Conservation (phyloP, 495 filamentous ascomycete species). For the Saxophila tyrrhenica region DNA sequence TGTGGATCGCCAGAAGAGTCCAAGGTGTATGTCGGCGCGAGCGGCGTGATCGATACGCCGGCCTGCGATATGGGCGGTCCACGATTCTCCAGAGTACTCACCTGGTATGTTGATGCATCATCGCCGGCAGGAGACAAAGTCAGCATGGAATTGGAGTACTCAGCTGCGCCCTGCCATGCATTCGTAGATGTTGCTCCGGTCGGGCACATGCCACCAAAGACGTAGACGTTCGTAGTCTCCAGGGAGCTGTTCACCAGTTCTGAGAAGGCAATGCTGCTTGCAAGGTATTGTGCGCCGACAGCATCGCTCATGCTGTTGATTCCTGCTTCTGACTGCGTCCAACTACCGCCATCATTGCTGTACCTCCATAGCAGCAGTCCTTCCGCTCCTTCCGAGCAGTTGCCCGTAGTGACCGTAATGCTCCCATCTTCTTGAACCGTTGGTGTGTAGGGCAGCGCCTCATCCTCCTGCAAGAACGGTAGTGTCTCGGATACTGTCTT, state of each 20-base stretch:
- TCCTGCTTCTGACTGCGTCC: conserved; percentile 15
- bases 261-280: conserved; percentile 56
- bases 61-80: conserved; percentile 68
- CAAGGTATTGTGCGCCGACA: conserved; percentile 54
- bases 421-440: conserved; percentile 52
- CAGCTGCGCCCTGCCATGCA: conserved; percentile 50
- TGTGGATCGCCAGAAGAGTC: conserved; percentile 25
- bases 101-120: conserved; percentile 26
- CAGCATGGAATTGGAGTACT: conserved; percentile 70
- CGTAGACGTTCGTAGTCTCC: conserved; percentile 44
- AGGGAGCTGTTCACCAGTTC: conserved; percentile 42
- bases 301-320: conserved; percentile 25
- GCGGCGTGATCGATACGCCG: conserved; percentile 69
- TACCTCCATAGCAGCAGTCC: conserved; percentile 47
- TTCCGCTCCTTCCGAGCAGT: conserved; percentile 43
- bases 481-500: conserved; percentile 47
- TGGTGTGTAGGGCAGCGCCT: conserved; percentile 45
- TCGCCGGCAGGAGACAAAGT: conserved; percentile 37
- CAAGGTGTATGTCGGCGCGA: conserved; percentile 52
- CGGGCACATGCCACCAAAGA: conserved; percentile 88
- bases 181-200: conserved; percentile 32
- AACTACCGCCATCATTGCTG: background rate
- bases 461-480: conserved; percentile 47
- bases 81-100: conserved; percentile 35
- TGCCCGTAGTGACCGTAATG: conserved; percentile 58